These are phyloP conservation scores for Penicillium sp. DNA, from an alignment of 2,329 filamentous ascomycete species.

Conservation along the genomic window DNA sequence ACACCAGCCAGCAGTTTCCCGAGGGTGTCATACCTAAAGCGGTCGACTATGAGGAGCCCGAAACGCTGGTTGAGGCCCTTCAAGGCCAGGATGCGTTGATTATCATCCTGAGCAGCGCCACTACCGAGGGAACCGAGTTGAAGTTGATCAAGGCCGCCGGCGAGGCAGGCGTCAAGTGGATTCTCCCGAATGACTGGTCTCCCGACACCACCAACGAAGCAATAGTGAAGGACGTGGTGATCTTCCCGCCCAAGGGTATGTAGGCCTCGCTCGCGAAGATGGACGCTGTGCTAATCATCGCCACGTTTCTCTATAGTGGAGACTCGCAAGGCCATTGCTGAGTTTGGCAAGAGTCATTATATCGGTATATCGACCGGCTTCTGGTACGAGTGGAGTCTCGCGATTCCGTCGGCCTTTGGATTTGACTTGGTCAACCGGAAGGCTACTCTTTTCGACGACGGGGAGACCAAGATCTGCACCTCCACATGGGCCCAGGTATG, in stretches of 20 bases:
- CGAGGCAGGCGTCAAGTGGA: slow-evolving; percentile 49
- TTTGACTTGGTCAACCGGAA: slow-evolving; percentile 43
- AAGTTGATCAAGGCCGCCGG: slow-evolving; percentile 51
- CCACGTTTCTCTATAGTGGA: no score
- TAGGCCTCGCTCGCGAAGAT: no score
- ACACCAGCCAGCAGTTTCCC: slow-evolving; percentile 32
- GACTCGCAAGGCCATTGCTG: slow-evolving; percentile 21
- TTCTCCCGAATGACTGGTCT: slow-evolving; percentile 52
- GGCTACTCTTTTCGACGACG: slow-evolving; percentile 51
- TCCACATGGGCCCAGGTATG: slow-evolving; percentile 31
- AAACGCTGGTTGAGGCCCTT: slow-evolving; percentile 46
- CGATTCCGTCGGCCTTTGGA: slow-evolving; percentile 34
- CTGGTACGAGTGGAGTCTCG: slow-evolving; percentile 49
- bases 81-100: slow-evolving; percentile 52
- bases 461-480: slow-evolving; percentile 53
- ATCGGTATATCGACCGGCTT: slow-evolving; percentile 37
- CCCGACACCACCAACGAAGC: slow-evolving; percentile 30
- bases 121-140: slow-evolving; percentile 40
- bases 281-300: no score
- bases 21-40: slow-evolving; percentile 37
- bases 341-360: slow-evolving; percentile 15
- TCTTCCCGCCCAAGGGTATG: slow-evolving; percentile 11
- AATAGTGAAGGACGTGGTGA: slow-evolving; percentile 6
- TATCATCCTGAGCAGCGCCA: slow-evolving; percentile 46
- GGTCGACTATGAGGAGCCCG: slow-evolving; percentile 43